phyloP scores from a whole-genome alignment of 306 rosid species.

The Purshia tridentata region DNA sequence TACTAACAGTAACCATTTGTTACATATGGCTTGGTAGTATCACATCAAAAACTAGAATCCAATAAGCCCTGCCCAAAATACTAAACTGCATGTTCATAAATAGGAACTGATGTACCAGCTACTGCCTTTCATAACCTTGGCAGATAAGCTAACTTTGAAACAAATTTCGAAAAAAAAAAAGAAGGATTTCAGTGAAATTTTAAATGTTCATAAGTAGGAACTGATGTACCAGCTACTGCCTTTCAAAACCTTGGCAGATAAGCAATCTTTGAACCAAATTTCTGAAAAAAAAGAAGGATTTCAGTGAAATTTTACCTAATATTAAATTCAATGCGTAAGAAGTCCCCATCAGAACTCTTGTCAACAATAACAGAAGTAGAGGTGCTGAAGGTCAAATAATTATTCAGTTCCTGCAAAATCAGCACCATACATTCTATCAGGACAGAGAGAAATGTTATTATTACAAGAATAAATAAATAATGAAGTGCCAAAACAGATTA shows the following conservation, averaged over 20 bases:
- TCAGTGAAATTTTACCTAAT: conserved; percentile 56
- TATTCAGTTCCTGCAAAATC: conserved; percentile 75
- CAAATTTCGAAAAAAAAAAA: neutral
- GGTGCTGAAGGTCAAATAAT: conserved; percentile 77
- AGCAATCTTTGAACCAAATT: neutral
- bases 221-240: neutral
- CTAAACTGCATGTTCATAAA: neutral
- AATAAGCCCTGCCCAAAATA: neutral
- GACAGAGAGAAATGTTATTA: neutral
- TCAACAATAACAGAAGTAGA: conserved; percentile 90
- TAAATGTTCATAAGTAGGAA: no score
- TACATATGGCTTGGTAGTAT: neutral
- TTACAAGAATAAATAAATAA: neutral
- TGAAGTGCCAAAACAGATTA: neutral
- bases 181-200: conserved; percentile 1
- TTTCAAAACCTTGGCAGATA: neutral
- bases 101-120: neutral
- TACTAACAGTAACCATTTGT: neutral
- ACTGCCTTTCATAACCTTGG: neutral
- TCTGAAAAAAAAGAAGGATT: neutral
- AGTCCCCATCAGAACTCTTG: conserved; percentile 84
- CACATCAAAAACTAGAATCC: neutral
- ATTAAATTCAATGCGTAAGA: conserved; percentile 79
- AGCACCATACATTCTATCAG: conserved; percentile 6
- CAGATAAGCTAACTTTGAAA: neutral